A percentile compares a stretch with the other conserved stretches of the same genome.
These are phyloP conservation scores for Deinandra increscens DNA, from an alignment of 129 eudicot species.

Conservation along the genomic window DNA sequence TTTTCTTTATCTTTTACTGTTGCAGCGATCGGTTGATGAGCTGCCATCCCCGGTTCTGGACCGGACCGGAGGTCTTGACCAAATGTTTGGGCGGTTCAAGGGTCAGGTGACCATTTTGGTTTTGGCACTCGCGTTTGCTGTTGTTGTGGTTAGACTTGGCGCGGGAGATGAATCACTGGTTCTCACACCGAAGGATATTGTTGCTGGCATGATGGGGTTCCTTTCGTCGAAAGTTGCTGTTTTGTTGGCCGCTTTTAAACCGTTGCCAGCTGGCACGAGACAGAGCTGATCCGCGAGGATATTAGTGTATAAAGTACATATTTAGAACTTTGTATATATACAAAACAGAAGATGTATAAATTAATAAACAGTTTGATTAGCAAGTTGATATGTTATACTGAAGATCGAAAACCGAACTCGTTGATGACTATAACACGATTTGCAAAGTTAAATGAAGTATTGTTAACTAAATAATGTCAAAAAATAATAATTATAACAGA, in stretches of 20 bases:
- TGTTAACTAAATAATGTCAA: slow-evolving; percentile 20
- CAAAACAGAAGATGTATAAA: slow-evolving; percentile 14
- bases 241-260: slow-evolving; percentile 75
- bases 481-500: slow-evolving; percentile 22
- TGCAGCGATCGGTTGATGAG: slow-evolving; percentile 83
- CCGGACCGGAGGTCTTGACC: slow-evolving; percentile 32
- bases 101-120: slow-evolving; percentile 45
- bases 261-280: slow-evolving; percentile 38
- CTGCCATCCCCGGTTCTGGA: slow-evolving; percentile 52
- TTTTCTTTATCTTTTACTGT: slow-evolving; percentile 58
- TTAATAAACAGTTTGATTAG: background rate
- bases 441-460: slow-evolving; percentile 13
- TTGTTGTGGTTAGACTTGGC: slow-evolving; percentile 45
- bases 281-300: slow-evolving; percentile 26
- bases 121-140: slow-evolving; percentile 51
- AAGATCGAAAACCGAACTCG: too few relatives aligned
- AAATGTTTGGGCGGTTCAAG: slow-evolving; percentile 43
- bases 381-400: too few relatives aligned
- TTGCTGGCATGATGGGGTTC: slow-evolving; percentile 83
- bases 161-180: slow-evolving; percentile 36
- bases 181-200: slow-evolving; percentile 55
- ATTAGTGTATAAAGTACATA: slow-evolving; percentile 12
- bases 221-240: slow-evolving; percentile 77
- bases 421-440: too few relatives aligned
- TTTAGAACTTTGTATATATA: slow-evolving; percentile 24